Evolutionary conservation across 805 yeast species (phyloP), one percentile per base, ranked within the genome.

Genomic region (Candida nemodendra): DNA sequence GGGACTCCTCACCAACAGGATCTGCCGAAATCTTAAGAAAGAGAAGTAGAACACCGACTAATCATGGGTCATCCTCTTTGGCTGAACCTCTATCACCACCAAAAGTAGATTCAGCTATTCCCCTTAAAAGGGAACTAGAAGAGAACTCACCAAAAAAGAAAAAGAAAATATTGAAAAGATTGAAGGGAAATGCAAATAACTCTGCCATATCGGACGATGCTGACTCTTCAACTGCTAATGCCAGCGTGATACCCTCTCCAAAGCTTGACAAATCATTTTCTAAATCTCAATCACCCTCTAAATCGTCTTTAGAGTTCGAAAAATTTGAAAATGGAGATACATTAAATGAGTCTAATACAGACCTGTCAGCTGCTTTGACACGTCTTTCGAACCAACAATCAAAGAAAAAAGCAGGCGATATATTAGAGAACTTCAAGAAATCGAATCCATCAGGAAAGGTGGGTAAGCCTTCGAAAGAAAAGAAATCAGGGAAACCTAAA

Each of bases 271-370:
- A n/a, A n/a, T n/a, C n/a, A n/a, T n/a, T n/a, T n/a, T 32, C 44
- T 27, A 25, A 25, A 23, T 12, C 32, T 4, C 24, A 18, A 9
- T 34, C 51, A 2, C 42, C 42, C 7, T 17, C 42, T 5, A 43
- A 45, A 24, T 46, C 57, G 6, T 39, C 51, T 13, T 36, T 51
- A 13, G 30, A 42, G 12, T 29, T 46, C 25, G 60, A 55, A 17
- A 56, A 50, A 28, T 51, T 53, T 32, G 58, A 57, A 34, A 34
- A 45, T 19, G 44, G 39, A 22, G 47, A 46, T 19, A 42, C 44
- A 12, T 40, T 45, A 25, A 36, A 30, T 13, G 19, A 36, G n/a
- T 34, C 48, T 13, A 31, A 36, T 15, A 34, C 38, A 4, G 45
- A 48, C 27, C 31, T 42, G 17, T 41, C 44, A 4, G 40, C 44